Conservation (phyloP, 805 yeast species). For the Metschnikowia noctiluminum region DNA sequence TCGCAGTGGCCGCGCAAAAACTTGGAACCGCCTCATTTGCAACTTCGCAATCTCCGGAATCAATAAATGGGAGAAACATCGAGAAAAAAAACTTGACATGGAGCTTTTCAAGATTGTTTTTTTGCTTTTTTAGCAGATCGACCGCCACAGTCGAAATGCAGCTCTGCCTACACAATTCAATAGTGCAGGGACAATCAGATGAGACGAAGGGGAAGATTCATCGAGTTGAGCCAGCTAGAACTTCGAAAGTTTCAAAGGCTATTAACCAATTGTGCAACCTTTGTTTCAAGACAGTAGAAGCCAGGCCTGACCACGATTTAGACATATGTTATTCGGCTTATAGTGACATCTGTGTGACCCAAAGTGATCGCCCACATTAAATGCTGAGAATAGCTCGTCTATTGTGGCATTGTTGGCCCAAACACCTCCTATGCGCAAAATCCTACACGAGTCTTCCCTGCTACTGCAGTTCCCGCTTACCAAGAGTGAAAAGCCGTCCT, state of each 20-base stretch:
- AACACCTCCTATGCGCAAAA: not conserved
- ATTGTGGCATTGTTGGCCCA: not conserved
- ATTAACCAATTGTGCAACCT: not conserved
- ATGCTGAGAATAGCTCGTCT: too few relatives aligned
- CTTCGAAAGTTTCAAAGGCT: not conserved
- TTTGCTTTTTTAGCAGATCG: too few relatives aligned
- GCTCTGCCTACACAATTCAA: too few relatives aligned
- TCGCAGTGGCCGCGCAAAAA: too few relatives aligned
- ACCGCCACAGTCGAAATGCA: too few relatives aligned
- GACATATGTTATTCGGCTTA: too few relatives aligned
- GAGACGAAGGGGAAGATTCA: not conserved
- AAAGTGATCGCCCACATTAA: not conserved
- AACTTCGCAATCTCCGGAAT: too few relatives aligned
- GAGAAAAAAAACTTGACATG: too few relatives aligned
- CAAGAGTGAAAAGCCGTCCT: not conserved
- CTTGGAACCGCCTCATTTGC: too few relatives aligned
- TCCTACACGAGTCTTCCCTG: not conserved
- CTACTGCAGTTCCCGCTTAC: not conserved
- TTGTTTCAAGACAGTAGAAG: slow-evolving; percentile 4
- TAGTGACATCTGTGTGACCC: not conserved
- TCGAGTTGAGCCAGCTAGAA: not conserved
- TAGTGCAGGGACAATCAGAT: too few relatives aligned
- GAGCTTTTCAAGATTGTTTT: too few relatives aligned
- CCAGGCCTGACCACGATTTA: slow-evolving; percentile 11
- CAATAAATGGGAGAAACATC: too few relatives aligned